These are phyloP conservation scores for Fusarium oxysporum DNA, from an alignment of 2,329 filamentous ascomycete species.

Conservation along the genomic window DNA sequence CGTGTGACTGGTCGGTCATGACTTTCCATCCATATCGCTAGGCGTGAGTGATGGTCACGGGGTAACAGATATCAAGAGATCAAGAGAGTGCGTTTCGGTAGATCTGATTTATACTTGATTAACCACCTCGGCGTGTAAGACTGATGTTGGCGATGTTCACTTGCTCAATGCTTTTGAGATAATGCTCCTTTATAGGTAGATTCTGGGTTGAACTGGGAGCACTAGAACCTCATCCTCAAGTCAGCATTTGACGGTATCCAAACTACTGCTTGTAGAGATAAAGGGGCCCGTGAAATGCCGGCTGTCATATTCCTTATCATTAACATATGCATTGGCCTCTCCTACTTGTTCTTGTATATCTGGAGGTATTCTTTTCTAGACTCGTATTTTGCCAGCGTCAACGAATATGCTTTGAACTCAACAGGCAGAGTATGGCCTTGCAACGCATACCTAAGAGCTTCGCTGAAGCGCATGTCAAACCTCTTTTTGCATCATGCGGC, in stretches of 20 bases:
- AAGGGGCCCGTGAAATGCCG: too few species aligned
- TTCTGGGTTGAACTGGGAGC: not conserved
- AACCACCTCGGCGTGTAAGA: too few species aligned
- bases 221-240: too few species aligned
- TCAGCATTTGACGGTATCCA: not conserved
- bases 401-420: too few species aligned
- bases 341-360: too few species aligned
- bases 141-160: not conserved
- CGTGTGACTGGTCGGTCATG: not conserved
- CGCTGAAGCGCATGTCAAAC: fast-evolving
- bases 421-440: fast-evolving
- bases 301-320: not conserved
- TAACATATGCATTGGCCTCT: too few species aligned
- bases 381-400: fast-evolving
- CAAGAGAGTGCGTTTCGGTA: not conserved
- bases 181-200: fast-evolving
- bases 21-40: not conserved
- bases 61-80: not conserved
- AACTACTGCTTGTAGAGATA: not conserved
- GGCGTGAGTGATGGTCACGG: not conserved
- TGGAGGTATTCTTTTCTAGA: fast-evolving
- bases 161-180: too few species aligned
- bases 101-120: not conserved
- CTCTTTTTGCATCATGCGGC: not conserved
- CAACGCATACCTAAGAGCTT: not conserved